These are phyloP conservation scores for Chamaecrista fasciculata DNA, from an alignment of 306 rosid species.

Conservation along the genomic window DNA sequence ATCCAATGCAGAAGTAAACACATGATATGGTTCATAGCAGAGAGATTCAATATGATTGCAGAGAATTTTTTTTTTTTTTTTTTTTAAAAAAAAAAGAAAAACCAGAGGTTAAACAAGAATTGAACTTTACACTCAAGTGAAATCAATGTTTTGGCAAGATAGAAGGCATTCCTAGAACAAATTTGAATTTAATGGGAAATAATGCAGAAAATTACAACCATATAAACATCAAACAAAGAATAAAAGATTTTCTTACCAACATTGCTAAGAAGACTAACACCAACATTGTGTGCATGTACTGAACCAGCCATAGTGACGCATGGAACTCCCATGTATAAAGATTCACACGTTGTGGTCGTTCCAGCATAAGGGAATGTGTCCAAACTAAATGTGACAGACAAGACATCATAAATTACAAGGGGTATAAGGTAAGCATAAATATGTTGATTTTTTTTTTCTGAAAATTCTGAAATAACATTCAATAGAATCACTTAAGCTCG, in stretches of 20 bases:
- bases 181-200: not conserved
- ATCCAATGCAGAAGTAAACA: not conserved
- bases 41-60: not conserved
- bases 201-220: not conserved
- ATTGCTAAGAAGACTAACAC: conserved; percentile 86
- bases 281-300: conserved; percentile 97
- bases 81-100: no score
- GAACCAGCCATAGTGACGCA: conserved; percentile 96
- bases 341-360: conserved; percentile 93
- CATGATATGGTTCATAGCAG: not conserved
- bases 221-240: conserved; percentile 1
- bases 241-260: conserved; percentile 60
- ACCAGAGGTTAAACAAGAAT: not conserved
- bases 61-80: no score
- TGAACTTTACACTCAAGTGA: not conserved
- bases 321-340: conserved; percentile 98
- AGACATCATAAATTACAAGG: conserved; percentile 24
- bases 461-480: no score
- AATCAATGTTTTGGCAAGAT: conserved; percentile 8
- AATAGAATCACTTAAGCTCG: no score
- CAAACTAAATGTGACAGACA: conserved; percentile 62
- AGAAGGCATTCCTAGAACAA: conserved; percentile 22
- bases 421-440: not conserved
- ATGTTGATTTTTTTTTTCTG: not conserved
- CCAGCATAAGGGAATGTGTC: conserved; percentile 98